Evolutionary conservation across 495 filamentous ascomycete species (phyloP), one percentile per base, ranked within the genome.

Genomic region (Xylaria acuta): DNA sequence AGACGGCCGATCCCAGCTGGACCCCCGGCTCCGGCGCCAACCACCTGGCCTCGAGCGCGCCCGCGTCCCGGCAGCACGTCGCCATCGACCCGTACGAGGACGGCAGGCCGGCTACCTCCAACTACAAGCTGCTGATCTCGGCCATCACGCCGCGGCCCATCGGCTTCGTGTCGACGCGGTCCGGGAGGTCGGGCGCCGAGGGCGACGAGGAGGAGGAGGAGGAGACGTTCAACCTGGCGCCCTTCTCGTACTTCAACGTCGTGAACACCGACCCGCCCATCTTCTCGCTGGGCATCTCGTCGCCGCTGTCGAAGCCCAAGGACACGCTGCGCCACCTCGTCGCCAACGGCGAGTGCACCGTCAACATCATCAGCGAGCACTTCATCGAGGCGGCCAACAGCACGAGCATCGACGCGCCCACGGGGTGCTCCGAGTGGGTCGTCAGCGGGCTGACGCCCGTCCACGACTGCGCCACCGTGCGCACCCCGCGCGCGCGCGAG

Each of bases 91-190:
- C 95, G 9, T 90, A 95, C 75, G 90, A 86, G 54, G 83, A 90
- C 20, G 91, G 91, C 30, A 87, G 95, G 0, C 88, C 91, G 0
- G 79, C 88, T 0, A 80, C 84, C 0, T 90, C 87, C 77, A 98
- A 98, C 83, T 98, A 98, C 85, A 97, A 97, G 83, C 89, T 98
- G 14, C 85, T 98, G 22, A 97, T 98, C 80, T 92, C 89, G 2
- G 92, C 90, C 34, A 91, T 98, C 74, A 88, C 97, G 30, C 95
- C 95, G 0, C 87, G 95, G 27, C 96, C 95, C 59, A 87, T 90
- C 73, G 87, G 84, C 54, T 86, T 90, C 76, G 76, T 89, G 4
- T 87, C 84, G 0, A 87, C 88, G 34, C 74, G 79, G 66, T 83
- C 83, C 32, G 69, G 72, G 3, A 9, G 40, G 12, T n/a, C n/a